Conservation (phyloP, 2,329 filamentous ascomycete genomes). For the Fusarium oxysporum region DNA sequence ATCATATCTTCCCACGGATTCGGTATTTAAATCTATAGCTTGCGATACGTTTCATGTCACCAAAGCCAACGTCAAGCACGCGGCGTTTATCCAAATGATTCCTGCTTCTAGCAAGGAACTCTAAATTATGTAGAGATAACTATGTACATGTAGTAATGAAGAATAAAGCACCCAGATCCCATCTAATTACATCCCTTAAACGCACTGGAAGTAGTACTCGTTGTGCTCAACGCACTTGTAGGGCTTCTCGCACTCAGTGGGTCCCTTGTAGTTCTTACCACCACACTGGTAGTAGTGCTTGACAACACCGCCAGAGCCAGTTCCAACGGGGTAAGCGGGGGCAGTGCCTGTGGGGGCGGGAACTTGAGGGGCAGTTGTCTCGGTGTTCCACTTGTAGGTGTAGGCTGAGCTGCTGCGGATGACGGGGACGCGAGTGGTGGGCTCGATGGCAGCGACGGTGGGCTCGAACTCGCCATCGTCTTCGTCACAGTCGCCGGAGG, state of each 20-base stretch:
- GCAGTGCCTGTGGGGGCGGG: slow-evolving; percentile 28
- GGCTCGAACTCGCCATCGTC: slow-evolving; percentile 6
- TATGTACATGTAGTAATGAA: slow-evolving; percentile 35
- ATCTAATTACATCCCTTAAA: slow-evolving; percentile 4
- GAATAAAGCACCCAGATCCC: neutral
- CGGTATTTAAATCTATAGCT: neutral
- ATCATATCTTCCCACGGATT: neutral
- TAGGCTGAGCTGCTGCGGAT: slow-evolving; percentile 36
- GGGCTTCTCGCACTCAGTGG: slow-evolving; percentile 39
- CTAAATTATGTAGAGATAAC: slow-evolving; percentile 32
- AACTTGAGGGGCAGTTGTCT: slow-evolving; percentile 13
- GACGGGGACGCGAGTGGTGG: slow-evolving; percentile 30
- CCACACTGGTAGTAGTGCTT: slow-evolving; percentile 42
- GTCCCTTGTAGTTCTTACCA: slow-evolving; percentile 31
- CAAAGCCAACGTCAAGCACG: too few species aligned
- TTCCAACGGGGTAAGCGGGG: slow-evolving; percentile 19
- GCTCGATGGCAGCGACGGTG: neutral
- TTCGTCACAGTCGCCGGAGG: slow-evolving; percentile 4
- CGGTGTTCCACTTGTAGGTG: slow-evolving; percentile 37
- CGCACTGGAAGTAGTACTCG: slow-evolving; percentile 40
- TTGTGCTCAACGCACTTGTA: slow-evolving; percentile 34
- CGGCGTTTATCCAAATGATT: neutral
- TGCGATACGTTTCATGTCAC: neutral
- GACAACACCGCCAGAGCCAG: slow-evolving; percentile 13
- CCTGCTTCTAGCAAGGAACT: slow-evolving; percentile 32